Evolutionary conservation across 129 eudicot genomes (phyloP).

Genomic region (Kitagawia praeruptora): DNA sequence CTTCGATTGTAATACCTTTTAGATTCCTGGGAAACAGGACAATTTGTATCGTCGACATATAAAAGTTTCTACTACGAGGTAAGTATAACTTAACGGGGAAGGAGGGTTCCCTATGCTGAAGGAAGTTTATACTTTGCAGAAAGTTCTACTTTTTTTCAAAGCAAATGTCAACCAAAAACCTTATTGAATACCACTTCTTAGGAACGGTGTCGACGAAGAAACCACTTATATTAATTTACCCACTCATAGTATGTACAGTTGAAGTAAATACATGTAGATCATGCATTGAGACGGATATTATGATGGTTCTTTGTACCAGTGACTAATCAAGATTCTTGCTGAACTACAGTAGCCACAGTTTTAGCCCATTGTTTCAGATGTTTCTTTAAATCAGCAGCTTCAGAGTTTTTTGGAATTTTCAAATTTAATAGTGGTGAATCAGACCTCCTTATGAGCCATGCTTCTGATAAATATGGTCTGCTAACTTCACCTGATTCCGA

Average conservation of each 20-base stretch:
- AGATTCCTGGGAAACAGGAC: background rate
- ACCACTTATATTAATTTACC: background rate
- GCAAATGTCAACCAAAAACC: background rate
- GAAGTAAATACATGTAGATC: background rate
- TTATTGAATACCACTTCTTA: background rate
- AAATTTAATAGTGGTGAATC: constrained; percentile 32
- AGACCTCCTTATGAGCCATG: constrained; percentile 36
- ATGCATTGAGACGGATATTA: background rate
- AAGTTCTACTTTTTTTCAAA: background rate
- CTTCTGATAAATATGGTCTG: constrained; percentile 52
- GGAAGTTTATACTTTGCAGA: background rate
- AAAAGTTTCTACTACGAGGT: background rate
- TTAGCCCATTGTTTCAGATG: constrained; percentile 40
- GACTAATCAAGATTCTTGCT: constrained; percentile 19
- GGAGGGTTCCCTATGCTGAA: background rate
- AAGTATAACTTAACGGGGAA: background rate
- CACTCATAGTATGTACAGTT: background rate
- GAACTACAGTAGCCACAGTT: constrained; percentile 34
- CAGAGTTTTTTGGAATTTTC: constrained; percentile 20
- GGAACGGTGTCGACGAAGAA: background rate
- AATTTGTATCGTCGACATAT: background rate
- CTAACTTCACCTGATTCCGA: background rate
- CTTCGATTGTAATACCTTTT: too few species aligned
- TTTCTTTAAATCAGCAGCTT: constrained; percentile 39
- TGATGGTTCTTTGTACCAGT: background rate